Conservation (phyloP, 768 basidiomycete genomes). For the Agrocybe chaxingu region DNA sequence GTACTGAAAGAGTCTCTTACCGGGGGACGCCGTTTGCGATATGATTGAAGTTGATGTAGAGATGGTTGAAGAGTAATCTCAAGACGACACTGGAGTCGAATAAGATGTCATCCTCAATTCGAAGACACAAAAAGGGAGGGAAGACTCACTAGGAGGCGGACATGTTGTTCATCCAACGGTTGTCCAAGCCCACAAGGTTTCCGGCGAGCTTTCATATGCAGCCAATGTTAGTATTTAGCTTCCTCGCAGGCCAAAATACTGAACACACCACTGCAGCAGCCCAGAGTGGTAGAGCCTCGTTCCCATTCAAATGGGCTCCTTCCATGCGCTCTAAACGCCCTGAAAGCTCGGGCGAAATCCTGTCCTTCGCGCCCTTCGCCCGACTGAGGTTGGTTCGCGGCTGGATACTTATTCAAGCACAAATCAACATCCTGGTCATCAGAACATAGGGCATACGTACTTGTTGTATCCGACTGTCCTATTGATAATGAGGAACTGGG, state of each 20-base stretch:
- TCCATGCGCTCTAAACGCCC: constrained; percentile 30
- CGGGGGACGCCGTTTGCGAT: constrained; percentile 16
- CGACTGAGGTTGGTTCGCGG: constrained; percentile 24
- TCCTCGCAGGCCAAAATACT: not conserved
- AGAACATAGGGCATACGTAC: constrained; percentile 14
- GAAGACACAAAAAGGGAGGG: not conserved
- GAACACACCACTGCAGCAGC: constrained; percentile 27
- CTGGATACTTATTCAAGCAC: not conserved
- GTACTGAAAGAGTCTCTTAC: constrained; percentile 5
- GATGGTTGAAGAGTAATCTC: constrained; percentile 18
- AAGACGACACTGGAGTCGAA: constrained; percentile 12
- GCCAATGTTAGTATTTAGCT: not conserved
- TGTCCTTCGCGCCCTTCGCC: constrained; percentile 19
- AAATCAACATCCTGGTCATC: no score
- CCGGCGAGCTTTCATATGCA: constrained; percentile 23
- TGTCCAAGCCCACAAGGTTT: constrained; percentile 26
- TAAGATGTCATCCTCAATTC: not conserved
- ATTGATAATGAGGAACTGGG: constrained; percentile 23
- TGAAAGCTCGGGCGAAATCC: constrained; percentile 21
- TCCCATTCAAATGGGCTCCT: constrained; percentile 34
- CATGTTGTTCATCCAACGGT: constrained; percentile 26
- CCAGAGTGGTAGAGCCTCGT: constrained; percentile 32
- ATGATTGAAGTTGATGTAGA: constrained; percentile 21
- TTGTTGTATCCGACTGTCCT: constrained; percentile 31
- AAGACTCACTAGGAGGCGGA: constrained; percentile 28